Conservation (phyloP, 257 asterid species). For the Capsicum rhomboideum region DNA sequence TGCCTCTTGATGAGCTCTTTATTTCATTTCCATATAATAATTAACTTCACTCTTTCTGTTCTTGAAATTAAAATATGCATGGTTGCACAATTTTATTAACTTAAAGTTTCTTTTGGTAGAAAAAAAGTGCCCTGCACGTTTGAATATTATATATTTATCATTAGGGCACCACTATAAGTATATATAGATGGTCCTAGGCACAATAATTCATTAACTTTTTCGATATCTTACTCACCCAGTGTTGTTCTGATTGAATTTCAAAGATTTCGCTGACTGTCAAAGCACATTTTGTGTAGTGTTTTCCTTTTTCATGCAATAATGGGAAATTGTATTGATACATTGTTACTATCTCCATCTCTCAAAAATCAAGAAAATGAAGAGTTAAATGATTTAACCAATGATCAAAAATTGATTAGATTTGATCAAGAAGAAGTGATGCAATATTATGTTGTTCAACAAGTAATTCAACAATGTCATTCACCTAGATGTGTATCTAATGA, state of each 20-base stretch:
- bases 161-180: neutral
- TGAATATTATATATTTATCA: neutral
- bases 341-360: neutral
- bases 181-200: neutral
- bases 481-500: neutral
- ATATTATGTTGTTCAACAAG: conserved; percentile 3
- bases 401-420: conserved; percentile 8
- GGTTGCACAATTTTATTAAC: neutral
- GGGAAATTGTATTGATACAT: conserved; percentile 19
- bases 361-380: neutral
- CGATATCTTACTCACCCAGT: too few species aligned
- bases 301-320: neutral
- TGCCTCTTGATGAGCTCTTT: neutral
- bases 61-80: neutral
- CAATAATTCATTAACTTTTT: neutral
- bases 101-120: neutral
- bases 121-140: neutral
- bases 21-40: neutral
- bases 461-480: neutral
- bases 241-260: too few species aligned
- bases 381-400: neutral
- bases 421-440: conserved; percentile 5
- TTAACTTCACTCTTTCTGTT: neutral
- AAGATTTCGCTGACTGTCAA: too few species aligned
- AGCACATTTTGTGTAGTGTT: too few species aligned